Percentiles rank a stretch among this genome's conserved stretches.
phyloP scores from a whole-genome alignment of 352 stramenopile genomes.

The Globisporangium nodosum region DNA sequence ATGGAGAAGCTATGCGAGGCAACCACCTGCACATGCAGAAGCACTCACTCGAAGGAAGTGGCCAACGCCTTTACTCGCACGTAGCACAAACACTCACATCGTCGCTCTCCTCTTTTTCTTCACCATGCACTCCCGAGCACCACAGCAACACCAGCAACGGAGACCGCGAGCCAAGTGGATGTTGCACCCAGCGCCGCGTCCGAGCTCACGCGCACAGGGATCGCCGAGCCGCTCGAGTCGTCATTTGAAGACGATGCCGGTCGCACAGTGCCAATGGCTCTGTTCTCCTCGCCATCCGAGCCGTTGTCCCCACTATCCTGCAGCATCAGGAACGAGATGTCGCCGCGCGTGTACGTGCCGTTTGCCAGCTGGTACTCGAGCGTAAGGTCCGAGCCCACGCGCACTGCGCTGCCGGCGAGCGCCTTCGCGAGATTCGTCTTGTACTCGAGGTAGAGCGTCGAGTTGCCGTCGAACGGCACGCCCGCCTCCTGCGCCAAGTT shows the following conservation, averaged over 20 bases:
- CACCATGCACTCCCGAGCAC: neutral
- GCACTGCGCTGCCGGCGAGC: conserved; percentile 26
- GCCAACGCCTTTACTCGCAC: neutral
- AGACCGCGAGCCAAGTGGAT: neutral
- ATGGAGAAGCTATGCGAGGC: too few relatives aligned
- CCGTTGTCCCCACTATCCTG: conserved; percentile 1
- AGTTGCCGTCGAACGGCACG: conserved; percentile 40
- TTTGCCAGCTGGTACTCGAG: conserved; percentile 32
- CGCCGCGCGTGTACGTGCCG: conserved; percentile 13
- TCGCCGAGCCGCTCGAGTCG: conserved; percentile 1
- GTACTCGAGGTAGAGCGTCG: conserved; percentile 36
- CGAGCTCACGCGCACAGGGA: conserved; percentile 4
- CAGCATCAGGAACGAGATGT: conserved; percentile 20
- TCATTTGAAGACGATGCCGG: conserved; percentile 7
- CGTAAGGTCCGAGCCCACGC: conserved; percentile 30
- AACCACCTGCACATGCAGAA: too few relatives aligned
- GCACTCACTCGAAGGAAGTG: neutral
- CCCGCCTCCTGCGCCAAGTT: conserved; percentile 34
- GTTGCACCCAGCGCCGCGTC: neutral
- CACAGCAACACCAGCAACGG: neutral
- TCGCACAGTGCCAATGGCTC: conserved; percentile 20
- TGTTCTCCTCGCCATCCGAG: neutral
- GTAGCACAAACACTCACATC: neutral
- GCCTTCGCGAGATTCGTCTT: conserved; percentile 29
- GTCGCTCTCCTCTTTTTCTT: neutral